Evolutionary conservation across 768 basidiomycete genomes (phyloP).

Genomic region (Tylopilus balloui): DNA sequence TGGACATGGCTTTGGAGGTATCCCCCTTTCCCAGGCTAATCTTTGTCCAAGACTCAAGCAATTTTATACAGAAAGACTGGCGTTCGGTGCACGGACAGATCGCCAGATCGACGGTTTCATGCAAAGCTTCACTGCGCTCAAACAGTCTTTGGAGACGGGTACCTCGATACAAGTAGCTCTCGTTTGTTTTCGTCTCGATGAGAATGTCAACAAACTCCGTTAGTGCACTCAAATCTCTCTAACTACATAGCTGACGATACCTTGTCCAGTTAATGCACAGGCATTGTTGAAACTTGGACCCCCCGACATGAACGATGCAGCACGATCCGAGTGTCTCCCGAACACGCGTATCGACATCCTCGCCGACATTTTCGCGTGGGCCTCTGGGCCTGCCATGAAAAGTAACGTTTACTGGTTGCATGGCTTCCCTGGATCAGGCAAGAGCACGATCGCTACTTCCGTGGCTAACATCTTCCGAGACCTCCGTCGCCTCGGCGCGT

Average conservation of each 20-base stretch:
- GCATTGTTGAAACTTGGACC: constrained; percentile 24
- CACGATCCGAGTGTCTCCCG: constrained; percentile 28
- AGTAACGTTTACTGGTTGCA: constrained; percentile 32
- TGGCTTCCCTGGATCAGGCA: constrained; percentile 35
- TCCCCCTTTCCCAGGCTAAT: neutral
- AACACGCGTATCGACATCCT: constrained; percentile 31
- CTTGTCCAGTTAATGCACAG: constrained; percentile 17
- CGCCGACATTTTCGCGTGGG: constrained; percentile 24
- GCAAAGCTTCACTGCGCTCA: constrained; percentile 21
- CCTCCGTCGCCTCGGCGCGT: constrained; percentile 33
- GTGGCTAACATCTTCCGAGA: constrained; percentile 32
- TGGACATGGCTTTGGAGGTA: constrained; percentile 34
- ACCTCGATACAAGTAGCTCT: constrained; percentile 22
- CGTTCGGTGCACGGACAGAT: constrained; percentile 18
- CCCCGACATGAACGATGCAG: constrained; percentile 27
- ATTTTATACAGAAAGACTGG: constrained; percentile 12
- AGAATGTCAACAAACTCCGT: constrained; percentile 26
- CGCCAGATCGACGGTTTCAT: constrained; percentile 20
- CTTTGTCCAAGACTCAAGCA: constrained; percentile 6
- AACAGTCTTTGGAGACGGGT: constrained; percentile 25
- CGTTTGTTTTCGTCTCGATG: constrained; percentile 29
- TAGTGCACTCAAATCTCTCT: neutral
- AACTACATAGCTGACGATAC: neutral
- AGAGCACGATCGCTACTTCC: constrained; percentile 35
- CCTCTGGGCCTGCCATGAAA: constrained; percentile 13